Percentiles rank a stretch among this genome's conserved stretches.
phyloP scores from a whole-genome alignment of 2,329 filamentous ascomycete species.

The Cryphonectria nitschkei region DNA sequence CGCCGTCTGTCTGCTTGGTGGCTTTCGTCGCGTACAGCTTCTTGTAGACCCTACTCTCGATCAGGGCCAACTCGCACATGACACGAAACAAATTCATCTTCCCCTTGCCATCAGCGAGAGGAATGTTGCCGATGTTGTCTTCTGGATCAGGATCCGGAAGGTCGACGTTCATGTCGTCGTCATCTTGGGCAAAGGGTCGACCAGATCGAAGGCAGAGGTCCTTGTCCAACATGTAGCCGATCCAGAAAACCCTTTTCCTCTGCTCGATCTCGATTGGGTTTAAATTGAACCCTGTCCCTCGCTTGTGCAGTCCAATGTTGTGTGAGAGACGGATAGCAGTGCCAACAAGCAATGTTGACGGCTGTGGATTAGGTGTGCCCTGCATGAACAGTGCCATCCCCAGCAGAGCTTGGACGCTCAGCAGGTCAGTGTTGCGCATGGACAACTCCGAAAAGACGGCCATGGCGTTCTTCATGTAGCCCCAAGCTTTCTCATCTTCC shows the following conservation, averaged over 20 bases:
- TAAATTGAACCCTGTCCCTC: constrained; percentile 88
- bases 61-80: constrained; percentile 88
- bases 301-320: constrained; percentile 93
- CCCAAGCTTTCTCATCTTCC: constrained; percentile 94
- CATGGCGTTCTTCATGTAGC: constrained; percentile 95
- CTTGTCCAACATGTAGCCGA: constrained; percentile 68
- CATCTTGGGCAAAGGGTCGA: constrained; percentile 63
- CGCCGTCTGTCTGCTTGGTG: constrained; percentile 87
- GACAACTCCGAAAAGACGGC: constrained; percentile 89
- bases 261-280: constrained; percentile 95
- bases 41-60: constrained; percentile 94
- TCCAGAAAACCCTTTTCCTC: constrained; percentile 69
- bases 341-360: constrained; percentile 87
- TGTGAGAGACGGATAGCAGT: constrained; percentile 89
- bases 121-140: constrained; percentile 94
- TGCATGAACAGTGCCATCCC: constrained; percentile 95
- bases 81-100: constrained; percentile 95
- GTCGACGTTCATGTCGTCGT: constrained; percentile 89
- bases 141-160: constrained; percentile 87
- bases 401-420: constrained; percentile 91
- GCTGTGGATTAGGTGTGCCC: constrained; percentile 94
- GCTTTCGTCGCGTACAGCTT: constrained; percentile 91
- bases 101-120: constrained; percentile 81
- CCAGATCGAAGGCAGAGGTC: constrained; percentile 64
- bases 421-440: constrained; percentile 92